These are phyloP conservation scores for Fragaria nilgerrensis DNA, from an alignment of 306 rosid species.

Conservation along the genomic window DNA sequence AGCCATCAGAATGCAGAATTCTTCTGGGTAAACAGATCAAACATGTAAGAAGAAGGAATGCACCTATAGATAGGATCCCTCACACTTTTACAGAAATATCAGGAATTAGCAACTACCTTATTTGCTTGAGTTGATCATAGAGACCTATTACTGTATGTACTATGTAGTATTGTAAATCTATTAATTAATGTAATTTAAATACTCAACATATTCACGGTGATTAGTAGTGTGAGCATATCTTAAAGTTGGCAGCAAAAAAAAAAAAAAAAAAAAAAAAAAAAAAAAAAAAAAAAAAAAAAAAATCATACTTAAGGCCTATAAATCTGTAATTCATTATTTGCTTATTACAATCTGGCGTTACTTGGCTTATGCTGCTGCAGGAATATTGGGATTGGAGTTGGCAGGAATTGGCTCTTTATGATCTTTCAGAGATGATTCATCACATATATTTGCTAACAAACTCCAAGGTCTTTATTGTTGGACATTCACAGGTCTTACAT, in stretches of 20 bases:
- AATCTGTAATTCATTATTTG: background rate
- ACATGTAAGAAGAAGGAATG: background rate
- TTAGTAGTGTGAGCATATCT: background rate
- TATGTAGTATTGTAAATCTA: background rate
- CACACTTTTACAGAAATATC: background rate
- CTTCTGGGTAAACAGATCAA: background rate
- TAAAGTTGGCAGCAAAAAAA: background rate
- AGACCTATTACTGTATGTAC: background rate
- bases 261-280: background rate
- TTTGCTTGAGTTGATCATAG: background rate
- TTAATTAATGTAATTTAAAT: background rate
- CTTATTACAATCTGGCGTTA: conserved; percentile 22
- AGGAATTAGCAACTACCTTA: background rate
- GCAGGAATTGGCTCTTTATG: conserved; percentile 80
- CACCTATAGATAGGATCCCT: background rate
- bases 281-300: background rate
- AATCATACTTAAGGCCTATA: background rate
- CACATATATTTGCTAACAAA: conserved; percentile 49
- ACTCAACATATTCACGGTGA: background rate
- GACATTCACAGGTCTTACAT: conserved; percentile 84
- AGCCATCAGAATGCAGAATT: conserved; percentile 2
- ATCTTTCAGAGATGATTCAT: conserved; percentile 68
- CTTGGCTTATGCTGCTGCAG: conserved; percentile 42
- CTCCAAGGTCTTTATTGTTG: conserved; percentile 69
- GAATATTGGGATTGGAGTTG: conserved; percentile 97